These are phyloP conservation scores for Salvia rosmarinus DNA, from an alignment of 257 asterid species.

Conservation along the genomic window DNA sequence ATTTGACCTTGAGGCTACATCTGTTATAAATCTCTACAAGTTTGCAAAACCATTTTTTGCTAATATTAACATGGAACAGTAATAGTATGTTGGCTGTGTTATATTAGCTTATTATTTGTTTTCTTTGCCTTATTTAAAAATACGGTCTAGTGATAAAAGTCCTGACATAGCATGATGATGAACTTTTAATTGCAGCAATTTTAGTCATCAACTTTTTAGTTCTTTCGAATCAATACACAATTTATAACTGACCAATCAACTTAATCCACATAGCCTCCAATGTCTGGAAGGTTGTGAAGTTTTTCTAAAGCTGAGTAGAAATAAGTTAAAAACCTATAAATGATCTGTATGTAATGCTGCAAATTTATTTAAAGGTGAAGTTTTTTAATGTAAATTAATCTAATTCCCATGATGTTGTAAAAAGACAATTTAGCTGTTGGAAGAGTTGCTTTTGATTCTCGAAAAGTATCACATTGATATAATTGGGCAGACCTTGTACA, in stretches of 20 bases:
- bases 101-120: constrained; percentile 7
- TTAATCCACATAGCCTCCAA: background rate
- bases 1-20: background rate
- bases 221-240: background rate
- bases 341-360: background rate
- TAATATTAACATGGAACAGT: background rate
- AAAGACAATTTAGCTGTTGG: background rate
- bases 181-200: background rate
- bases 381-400: background rate
- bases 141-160: background rate
- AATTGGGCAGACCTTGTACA: background rate
- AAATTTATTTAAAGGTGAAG: background rate
- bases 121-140: background rate
- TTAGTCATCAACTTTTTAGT: background rate
- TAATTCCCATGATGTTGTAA: background rate
- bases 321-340: background rate
- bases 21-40: background rate
- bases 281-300: background rate
- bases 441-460: background rate
- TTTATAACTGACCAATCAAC: background rate
- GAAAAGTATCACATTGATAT: background rate
- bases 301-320: background rate
- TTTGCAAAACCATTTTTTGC: constrained; percentile 2
- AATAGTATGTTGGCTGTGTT: background rate
- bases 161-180: background rate